Conservation (phyloP, 2,329 filamentous ascomycete species). For the Colletotrichum cordylinicola region DNA sequence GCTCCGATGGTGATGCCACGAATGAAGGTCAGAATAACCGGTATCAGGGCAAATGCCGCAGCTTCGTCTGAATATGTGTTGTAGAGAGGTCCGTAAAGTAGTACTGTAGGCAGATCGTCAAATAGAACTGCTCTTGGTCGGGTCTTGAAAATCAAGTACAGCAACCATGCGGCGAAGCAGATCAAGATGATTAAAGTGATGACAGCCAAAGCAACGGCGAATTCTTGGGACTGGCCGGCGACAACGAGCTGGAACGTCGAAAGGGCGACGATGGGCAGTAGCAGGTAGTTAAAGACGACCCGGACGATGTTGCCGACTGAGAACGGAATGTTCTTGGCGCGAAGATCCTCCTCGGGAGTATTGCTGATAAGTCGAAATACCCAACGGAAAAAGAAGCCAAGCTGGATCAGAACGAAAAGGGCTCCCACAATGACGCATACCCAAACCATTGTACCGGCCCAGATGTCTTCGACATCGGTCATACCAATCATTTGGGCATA, state of each 20-base stretch:
- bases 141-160: slow-evolving; percentile 80
- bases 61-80: slow-evolving; percentile 97
- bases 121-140: slow-evolving; percentile 88
- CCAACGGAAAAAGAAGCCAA: slow-evolving; percentile 81
- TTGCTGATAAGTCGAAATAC: slow-evolving; percentile 73
- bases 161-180: slow-evolving; percentile 77
- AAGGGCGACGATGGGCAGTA: slow-evolving; percentile 84
- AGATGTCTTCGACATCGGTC: slow-evolving; percentile 77
- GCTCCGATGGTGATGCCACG: slow-evolving; percentile 91
- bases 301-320: slow-evolving; percentile 80
- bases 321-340: slow-evolving; percentile 91
- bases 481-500: slow-evolving; percentile 86
- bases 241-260: slow-evolving; percentile 93
- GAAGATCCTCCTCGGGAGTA: slow-evolving; percentile 83
- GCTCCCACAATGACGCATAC: slow-evolving; percentile 76
- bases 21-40: slow-evolving; percentile 82
- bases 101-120: slow-evolving; percentile 87
- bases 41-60: slow-evolving; percentile 87
- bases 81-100: slow-evolving; percentile 92
- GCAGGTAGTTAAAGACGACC: slow-evolving; percentile 90
- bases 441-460: slow-evolving; percentile 95
- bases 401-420: slow-evolving; percentile 73
- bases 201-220: slow-evolving; percentile 76
- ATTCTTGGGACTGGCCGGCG: slow-evolving; percentile 69
- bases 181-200: slow-evolving; percentile 77